phyloP scores from a whole-genome alignment of 768 basidiomycete genomes.

The Lactifluus subvellereus region DNA sequence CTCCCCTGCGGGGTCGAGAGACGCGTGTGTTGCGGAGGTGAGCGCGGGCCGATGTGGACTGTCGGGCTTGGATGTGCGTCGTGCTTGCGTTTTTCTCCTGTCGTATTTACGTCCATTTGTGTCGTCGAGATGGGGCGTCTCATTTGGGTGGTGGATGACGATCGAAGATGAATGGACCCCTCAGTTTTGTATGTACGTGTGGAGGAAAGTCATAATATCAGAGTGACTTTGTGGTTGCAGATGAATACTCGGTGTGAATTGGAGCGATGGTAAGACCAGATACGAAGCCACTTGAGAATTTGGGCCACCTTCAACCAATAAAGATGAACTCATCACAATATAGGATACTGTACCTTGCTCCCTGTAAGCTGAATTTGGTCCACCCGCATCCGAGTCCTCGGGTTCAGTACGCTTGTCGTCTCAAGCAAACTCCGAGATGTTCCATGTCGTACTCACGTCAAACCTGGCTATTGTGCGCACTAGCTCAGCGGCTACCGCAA shows the following conservation, averaged over 20 bases:
- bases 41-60: slow-evolving; percentile 37
- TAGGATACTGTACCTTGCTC: too few species aligned
- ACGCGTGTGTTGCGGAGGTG: slow-evolving; percentile 36
- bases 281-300: too few species aligned
- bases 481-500: too few species aligned
- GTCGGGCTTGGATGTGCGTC: slow-evolving; percentile 11
- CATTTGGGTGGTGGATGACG: background rate
- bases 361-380: too few species aligned
- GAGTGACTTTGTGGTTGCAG: background rate
- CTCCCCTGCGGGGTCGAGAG: slow-evolving; percentile 49
- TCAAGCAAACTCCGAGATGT: too few species aligned
- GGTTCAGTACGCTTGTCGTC: too few species aligned
- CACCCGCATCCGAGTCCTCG: too few species aligned
- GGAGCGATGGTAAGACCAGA: too few species aligned
- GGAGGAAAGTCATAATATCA: background rate
- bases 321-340: too few species aligned
- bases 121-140: background rate
- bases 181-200: background rate
- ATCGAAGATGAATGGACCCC: background rate
- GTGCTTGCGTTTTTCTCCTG: background rate
- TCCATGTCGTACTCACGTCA: too few species aligned
- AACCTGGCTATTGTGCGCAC: too few species aligned
- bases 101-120: background rate
- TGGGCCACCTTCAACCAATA: too few species aligned
- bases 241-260: background rate